Evolutionary conservation across 208 protist species (phyloP).

Genomic region (Strigomonas culicis): DNA sequence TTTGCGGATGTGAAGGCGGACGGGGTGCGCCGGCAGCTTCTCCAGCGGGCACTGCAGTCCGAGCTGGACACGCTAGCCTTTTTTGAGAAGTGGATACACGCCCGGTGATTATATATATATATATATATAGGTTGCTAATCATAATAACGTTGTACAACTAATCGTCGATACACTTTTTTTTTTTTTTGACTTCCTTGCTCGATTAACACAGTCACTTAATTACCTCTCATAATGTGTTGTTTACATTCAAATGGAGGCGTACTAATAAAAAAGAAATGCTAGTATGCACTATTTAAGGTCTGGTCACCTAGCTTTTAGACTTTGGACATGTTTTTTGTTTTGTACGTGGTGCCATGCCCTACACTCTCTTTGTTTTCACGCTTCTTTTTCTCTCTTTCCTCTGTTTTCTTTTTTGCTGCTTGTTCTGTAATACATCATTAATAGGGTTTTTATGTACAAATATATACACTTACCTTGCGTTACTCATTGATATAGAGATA

Average conservation of each 20-base stretch:
- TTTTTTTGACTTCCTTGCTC: constrained; percentile 5
- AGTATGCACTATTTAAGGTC: no score
- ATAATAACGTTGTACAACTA: no score
- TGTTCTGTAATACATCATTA: constrained; percentile 10
- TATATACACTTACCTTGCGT: background rate
- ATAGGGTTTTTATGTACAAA: constrained; percentile 8
- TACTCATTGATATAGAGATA: background rate
- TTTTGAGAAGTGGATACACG: constrained; percentile 12
- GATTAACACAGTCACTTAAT: no score
- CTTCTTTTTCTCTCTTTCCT: constrained; percentile 11
- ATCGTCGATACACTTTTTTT: background rate
- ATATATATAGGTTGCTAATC: no score
- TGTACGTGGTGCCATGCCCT: no score
- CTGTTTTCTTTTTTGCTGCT: constrained; percentile 11
- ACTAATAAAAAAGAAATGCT: no score
- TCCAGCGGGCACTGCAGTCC: constrained; percentile 32
- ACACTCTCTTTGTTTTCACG: constrained; percentile 2
- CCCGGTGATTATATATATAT: background rate
- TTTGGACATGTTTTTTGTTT: no score
- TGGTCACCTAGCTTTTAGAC: no score
- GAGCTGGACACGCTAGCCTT: constrained; percentile 37
- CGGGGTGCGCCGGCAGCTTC: constrained; percentile 21
- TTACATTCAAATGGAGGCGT: no score
- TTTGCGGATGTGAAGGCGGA: constrained; percentile 4
- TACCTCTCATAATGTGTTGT: no score